Percentiles rank a stretch among this genome's conserved stretches.
These are phyloP conservation scores for Hirschioporus abietinus DNA, from an alignment of 768 basidiomycete genomes.

Conservation along the genomic window DNA sequence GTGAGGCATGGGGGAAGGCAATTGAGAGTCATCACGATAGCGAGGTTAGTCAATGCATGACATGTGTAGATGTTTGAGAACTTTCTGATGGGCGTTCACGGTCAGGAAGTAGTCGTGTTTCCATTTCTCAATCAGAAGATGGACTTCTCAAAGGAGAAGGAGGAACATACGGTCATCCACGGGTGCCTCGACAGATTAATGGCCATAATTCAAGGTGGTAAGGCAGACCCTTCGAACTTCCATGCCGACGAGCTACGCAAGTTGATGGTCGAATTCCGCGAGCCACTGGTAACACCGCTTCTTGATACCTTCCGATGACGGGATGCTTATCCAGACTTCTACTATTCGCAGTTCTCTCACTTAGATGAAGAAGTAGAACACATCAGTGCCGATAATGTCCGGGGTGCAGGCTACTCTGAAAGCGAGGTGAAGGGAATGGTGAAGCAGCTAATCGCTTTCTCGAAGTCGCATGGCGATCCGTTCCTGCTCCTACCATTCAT, in stretches of 20 bases:
- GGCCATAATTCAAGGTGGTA: slow-evolving; percentile 19
- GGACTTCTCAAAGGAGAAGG: slow-evolving; percentile 31
- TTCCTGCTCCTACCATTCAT: slow-evolving; percentile 32
- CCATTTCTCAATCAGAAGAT: slow-evolving; percentile 31
- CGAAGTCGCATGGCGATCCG: slow-evolving; percentile 29
- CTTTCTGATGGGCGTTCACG: background rate
- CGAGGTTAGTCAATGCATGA: slow-evolving; percentile 20
- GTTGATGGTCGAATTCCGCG: slow-evolving; percentile 24
- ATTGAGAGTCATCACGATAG: slow-evolving; percentile 32
- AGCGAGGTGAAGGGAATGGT: slow-evolving; percentile 25
- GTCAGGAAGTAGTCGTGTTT: slow-evolving; percentile 29
- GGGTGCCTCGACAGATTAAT: slow-evolving; percentile 23
- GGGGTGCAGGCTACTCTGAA: slow-evolving; percentile 22
- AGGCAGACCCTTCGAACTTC: slow-evolving; percentile 26
- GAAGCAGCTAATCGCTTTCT: slow-evolving; percentile 23
- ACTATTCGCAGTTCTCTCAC: slow-evolving; percentile 25
- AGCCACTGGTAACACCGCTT: slow-evolving; percentile 25
- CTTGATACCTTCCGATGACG: background rate
- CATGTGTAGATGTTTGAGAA: background rate
- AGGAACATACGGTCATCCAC: slow-evolving; percentile 33
- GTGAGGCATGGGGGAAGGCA: slow-evolving; percentile 30
- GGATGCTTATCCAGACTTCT: background rate
- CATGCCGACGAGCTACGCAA: slow-evolving; percentile 22
- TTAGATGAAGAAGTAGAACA: slow-evolving; percentile 33
- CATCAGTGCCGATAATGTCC: slow-evolving; percentile 27